phyloP scores from a whole-genome alignment of 495 filamentous ascomycete genomes.

The Aspergillus funiculosus region DNA sequence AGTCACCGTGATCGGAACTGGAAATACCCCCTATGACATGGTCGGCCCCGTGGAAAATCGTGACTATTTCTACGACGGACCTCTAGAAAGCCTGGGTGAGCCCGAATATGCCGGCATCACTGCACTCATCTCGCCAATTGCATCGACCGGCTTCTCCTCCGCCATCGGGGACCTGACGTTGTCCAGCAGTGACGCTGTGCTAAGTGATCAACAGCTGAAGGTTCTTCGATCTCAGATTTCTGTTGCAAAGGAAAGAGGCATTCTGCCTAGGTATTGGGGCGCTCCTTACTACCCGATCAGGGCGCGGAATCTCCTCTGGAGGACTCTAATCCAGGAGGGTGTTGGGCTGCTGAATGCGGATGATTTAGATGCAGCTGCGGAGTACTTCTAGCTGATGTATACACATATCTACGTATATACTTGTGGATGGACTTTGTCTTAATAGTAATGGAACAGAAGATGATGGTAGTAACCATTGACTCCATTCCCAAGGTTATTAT shows the following conservation, averaged over 20 bases:
- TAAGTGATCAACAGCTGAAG: constrained; percentile 48
- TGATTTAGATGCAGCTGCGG: constrained; percentile 56
- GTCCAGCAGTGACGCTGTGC: constrained; percentile 23
- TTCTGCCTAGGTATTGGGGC: constrained; percentile 70
- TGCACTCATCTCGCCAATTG: constrained; percentile 45
- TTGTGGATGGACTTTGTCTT: no score
- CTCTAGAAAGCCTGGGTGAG: constrained; percentile 42
- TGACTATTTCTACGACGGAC: constrained; percentile 60
- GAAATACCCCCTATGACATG: constrained; percentile 65
- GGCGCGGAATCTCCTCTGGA: constrained; percentile 64
- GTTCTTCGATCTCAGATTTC: constrained; percentile 55
- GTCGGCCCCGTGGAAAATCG: constrained; percentile 45
- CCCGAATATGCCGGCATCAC: constrained; percentile 40
- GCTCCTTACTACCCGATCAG: constrained; percentile 61
- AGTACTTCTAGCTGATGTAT: constrained; percentile 25
- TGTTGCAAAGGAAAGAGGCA: constrained; percentile 55
- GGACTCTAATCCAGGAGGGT: constrained; percentile 58
- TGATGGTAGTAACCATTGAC: no score
- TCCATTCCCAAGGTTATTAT: no score
- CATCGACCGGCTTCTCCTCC: constrained; percentile 39
- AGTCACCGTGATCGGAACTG: constrained; percentile 75
- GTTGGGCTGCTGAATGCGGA: constrained; percentile 73
- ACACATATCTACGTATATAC: constrained; percentile 1
- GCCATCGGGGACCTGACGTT: constrained; percentile 37
- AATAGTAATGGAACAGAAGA: no score